phyloP scores from a whole-genome alignment of 495 filamentous ascomycete genomes.

The Melanomma pulvis-pyrius region DNA sequence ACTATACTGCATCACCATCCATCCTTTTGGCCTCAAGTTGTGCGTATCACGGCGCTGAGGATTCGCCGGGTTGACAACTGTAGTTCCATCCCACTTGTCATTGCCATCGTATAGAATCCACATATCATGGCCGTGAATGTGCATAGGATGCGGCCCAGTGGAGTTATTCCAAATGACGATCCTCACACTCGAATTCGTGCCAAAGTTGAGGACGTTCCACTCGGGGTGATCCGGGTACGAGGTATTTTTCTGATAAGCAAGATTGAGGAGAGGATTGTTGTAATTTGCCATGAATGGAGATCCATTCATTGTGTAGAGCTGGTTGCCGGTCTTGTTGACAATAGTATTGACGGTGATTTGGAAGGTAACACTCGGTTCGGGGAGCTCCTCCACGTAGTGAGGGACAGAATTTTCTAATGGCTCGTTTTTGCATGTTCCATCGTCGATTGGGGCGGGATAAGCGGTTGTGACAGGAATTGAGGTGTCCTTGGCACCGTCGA shows the following conservation, averaged over 20 bases:
- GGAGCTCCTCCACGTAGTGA: constrained; percentile 45
- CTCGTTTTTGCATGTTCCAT: constrained; percentile 20
- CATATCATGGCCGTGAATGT: constrained; percentile 35
- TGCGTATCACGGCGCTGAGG: constrained; percentile 29
- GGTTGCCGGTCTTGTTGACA: constrained; percentile 34
- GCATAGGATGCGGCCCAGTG: constrained; percentile 27
- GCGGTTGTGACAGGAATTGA: constrained; percentile 8
- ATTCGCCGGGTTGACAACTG: constrained; percentile 19
- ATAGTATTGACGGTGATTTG: constrained; percentile 37
- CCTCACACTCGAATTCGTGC: constrained; percentile 37
- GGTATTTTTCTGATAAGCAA: constrained; percentile 35
- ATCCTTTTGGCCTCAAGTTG: constrained; percentile 8
- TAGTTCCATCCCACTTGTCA: constrained; percentile 26
- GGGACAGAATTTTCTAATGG: constrained; percentile 12
- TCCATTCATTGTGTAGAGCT: constrained; percentile 29
- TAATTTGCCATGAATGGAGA: constrained; percentile 43
- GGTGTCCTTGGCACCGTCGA: constrained; percentile 2
- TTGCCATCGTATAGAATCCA: constrained; percentile 21
- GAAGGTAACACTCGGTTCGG: constrained; percentile 37
- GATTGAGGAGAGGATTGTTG: constrained; percentile 46
- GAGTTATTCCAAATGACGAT: constrained; percentile 41
- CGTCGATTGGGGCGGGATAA: constrained; percentile 10
- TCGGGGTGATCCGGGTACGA: constrained; percentile 11
- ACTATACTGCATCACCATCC: constrained; percentile 27
- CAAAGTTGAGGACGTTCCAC: constrained; percentile 44